Evolutionary conservation across 2,329 filamentous ascomycete species (phyloP).

Genomic region (Periconia digitata): DNA sequence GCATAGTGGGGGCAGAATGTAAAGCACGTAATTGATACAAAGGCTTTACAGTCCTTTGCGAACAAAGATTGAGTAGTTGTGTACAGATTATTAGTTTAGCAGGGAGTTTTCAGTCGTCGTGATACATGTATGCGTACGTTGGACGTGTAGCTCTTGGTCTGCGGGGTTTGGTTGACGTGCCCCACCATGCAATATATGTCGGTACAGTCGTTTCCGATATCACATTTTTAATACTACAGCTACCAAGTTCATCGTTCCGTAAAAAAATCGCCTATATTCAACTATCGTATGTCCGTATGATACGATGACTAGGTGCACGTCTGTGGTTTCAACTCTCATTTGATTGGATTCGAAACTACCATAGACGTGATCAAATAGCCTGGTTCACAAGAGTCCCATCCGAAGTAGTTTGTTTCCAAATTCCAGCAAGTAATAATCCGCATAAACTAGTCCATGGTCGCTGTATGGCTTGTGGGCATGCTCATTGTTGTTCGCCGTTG

Average conservation of each 20-base stretch:
- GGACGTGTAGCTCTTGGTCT: background rate
- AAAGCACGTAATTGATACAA: background rate
- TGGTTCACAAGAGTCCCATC: slow-evolving; percentile 25
- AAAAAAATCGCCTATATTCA: too few species aligned
- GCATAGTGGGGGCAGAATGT: slow-evolving; percentile 18
- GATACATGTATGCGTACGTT: too few species aligned
- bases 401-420: slow-evolving; percentile 52
- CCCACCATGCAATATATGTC: background rate
- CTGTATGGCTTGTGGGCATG: slow-evolving; percentile 49
- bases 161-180: background rate
- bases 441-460: slow-evolving; percentile 54
- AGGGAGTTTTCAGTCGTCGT: too few species aligned
- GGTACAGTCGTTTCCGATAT: background rate
- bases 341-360: too few species aligned
- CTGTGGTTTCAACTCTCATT: too few species aligned
- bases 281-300: too few species aligned
- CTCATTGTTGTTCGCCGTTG: slow-evolving; percentile 52
- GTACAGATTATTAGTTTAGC: too few species aligned
- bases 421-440: slow-evolving; percentile 53
- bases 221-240: too few species aligned
- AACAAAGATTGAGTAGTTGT: too few species aligned
- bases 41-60: background rate
- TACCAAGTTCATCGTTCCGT: too few species aligned
- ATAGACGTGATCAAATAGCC: too few species aligned
- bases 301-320: too few species aligned